These are phyloP conservation scores for Irpex sp. DNA, from an alignment of 1,284 basidiomycete genomes.

Conservation along the genomic window DNA sequence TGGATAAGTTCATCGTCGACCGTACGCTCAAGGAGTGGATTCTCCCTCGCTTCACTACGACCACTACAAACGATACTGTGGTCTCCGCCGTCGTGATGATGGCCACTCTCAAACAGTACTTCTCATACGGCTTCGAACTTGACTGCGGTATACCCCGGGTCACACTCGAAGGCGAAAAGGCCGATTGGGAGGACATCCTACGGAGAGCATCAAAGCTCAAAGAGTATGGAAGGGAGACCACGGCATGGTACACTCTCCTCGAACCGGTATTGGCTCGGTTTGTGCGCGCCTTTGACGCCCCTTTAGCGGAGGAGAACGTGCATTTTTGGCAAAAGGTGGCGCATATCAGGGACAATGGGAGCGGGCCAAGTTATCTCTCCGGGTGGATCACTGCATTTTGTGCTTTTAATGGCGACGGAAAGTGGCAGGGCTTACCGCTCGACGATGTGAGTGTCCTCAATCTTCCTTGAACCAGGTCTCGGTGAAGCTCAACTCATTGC, in stretches of 20 bases:
- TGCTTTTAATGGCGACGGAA: background rate
- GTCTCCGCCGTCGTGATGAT: constrained; percentile 40
- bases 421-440: background rate
- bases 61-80: constrained; percentile 34
- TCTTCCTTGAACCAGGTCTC: too few species aligned
- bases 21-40: constrained; percentile 35
- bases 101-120: constrained; percentile 37
- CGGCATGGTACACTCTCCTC: constrained; percentile 30
- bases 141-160: too few species aligned
- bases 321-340: constrained; percentile 33
- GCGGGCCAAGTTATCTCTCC: background rate
- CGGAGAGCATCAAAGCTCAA: too few species aligned
- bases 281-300: constrained; percentile 29
- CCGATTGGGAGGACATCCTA: too few species aligned
- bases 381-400: background rate
- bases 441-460: background rate
- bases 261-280: constrained; percentile 31
- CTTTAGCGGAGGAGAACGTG: constrained; percentile 13
- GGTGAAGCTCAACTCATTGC: background rate
- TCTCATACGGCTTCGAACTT: too few species aligned
- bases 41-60: constrained; percentile 42
- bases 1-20: constrained; percentile 33
- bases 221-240: constrained; percentile 29
- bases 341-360: background rate
- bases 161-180: constrained; percentile 36